Conservation (phyloP, 768 basidiomycete genomes). For the Naganishia onofrii region DNA sequence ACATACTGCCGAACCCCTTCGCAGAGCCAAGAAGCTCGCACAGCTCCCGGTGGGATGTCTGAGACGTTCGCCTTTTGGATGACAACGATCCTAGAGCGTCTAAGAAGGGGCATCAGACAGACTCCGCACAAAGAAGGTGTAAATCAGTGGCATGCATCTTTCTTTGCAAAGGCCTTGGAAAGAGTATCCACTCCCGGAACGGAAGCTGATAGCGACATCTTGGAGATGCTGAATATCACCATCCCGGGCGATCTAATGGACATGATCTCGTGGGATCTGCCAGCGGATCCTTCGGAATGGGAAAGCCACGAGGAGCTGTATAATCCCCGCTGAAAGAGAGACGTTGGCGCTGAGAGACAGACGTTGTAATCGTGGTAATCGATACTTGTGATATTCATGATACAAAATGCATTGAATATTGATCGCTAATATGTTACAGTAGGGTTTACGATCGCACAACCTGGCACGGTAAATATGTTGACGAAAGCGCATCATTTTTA, state of each 20-base stretch:
- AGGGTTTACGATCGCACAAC: background rate
- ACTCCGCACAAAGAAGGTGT: constrained; percentile 20
- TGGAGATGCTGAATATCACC: constrained; percentile 2
- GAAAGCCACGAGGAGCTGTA: background rate
- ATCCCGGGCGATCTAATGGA: constrained; percentile 20
- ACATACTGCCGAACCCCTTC: background rate
- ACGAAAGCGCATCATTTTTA: background rate
- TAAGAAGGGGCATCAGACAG: background rate
- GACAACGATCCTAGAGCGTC: background rate
- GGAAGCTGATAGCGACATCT: background rate
- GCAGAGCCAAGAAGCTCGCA: constrained; percentile 1
- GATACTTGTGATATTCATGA: no score
- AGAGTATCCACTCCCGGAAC: constrained; percentile 1
- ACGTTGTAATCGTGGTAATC: no score
- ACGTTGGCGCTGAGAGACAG: no score
- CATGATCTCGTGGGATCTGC: constrained; percentile 18
- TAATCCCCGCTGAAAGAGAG: background rate
- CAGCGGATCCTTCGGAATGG: background rate
- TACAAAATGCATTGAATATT: no score
- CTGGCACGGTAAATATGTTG: no score
- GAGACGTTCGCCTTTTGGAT: constrained; percentile 12
- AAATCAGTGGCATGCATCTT: constrained; percentile 20
- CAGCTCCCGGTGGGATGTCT: background rate
- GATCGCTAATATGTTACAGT: background rate
- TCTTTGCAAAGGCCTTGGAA: constrained; percentile 27